These are phyloP conservation scores for Coprinopsis strossmayeri DNA, from an alignment of 768 basidiomycete species.

Conservation along the genomic window DNA sequence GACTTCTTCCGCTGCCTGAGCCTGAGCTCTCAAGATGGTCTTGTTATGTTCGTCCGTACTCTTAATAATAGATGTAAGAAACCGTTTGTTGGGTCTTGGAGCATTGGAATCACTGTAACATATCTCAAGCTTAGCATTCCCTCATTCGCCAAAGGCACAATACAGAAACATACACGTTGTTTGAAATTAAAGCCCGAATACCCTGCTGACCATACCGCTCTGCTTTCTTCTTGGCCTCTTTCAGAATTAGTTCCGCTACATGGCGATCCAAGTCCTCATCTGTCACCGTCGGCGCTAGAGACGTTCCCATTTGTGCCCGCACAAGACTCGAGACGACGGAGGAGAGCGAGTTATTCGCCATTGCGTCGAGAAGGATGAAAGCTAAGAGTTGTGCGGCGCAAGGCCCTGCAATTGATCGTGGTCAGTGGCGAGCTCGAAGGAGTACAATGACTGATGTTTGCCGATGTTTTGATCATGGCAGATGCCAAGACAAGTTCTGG, in stretches of 20 bases:
- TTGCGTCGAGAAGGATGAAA: no score
- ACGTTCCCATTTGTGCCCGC: constrained; percentile 69
- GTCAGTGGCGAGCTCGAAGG: no score
- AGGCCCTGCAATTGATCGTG: no score
- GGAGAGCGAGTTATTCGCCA: constrained; percentile 61
- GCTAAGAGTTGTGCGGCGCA: no score
- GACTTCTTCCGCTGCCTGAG: constrained; percentile 65
- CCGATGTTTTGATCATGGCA: background rate
- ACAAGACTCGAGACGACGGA: constrained; percentile 81
- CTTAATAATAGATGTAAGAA: constrained; percentile 78
- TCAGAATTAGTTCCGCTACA: constrained; percentile 86
- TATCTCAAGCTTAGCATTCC: no score
- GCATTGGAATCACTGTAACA: constrained; percentile 62
- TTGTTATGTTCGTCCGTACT: constrained; percentile 96
- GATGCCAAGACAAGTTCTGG: background rate
- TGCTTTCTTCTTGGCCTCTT: constrained; percentile 90
- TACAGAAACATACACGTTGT: constrained; percentile 34
- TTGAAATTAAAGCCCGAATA: constrained; percentile 67
- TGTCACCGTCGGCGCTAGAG: constrained; percentile 48
- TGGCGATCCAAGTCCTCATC: constrained; percentile 89
- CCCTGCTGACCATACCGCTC: constrained; percentile 73
- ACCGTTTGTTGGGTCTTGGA: constrained; percentile 79
- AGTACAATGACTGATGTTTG: background rate
- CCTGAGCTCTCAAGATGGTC: constrained; percentile 70
- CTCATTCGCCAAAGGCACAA: background rate